These are phyloP conservation scores for Paxillus involutus DNA, from an alignment of 768 basidiomycete genomes.

Conservation along the genomic window DNA sequence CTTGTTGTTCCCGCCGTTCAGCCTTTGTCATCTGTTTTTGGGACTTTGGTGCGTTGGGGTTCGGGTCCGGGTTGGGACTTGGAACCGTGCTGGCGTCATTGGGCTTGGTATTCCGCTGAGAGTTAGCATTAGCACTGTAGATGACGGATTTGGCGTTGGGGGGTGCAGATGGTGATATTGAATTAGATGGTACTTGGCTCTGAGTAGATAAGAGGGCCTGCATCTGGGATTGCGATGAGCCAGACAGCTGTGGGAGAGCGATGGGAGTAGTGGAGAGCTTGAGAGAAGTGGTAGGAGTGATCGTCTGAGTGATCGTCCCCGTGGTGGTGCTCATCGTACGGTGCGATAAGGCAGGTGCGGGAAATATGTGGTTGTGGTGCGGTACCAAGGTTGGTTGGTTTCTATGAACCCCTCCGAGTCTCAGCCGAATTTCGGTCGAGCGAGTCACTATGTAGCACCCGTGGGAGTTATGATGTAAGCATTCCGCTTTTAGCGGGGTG, in stretches of 20 bases:
- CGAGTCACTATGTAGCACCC: conserved; percentile 19
- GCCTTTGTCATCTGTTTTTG: conserved; percentile 81
- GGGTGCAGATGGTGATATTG: not conserved
- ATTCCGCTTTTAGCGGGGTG: conserved; percentile 8
- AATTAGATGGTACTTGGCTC: not conserved
- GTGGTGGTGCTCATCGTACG: conserved; percentile 7
- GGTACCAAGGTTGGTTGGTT: not conserved
- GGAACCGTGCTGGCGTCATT: not conserved
- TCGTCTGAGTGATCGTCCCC: conserved; percentile 26
- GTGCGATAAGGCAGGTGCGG: too few relatives aligned
- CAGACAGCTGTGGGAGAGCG: conserved; percentile 1
- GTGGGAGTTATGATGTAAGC: conserved; percentile 23
- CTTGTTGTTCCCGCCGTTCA: conserved; percentile 77
- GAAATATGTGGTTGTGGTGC: not conserved
- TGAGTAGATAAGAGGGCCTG: conserved; percentile 1
- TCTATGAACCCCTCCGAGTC: not conserved
- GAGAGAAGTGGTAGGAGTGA: conserved; percentile 12
- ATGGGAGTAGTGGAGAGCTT: conserved; percentile 13
- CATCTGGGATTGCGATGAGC: not conserved
- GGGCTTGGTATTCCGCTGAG: not conserved
- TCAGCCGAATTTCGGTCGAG: not conserved
- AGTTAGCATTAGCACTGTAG: not conserved
- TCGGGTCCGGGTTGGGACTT: conserved; percentile 7
- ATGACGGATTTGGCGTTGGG: not conserved
- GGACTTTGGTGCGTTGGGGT: conserved; percentile 31